Base-by-base conservation (phyloP, 495 filamentous ascomycete species). In the Penicillium macrosclerotiorum region DNA sequence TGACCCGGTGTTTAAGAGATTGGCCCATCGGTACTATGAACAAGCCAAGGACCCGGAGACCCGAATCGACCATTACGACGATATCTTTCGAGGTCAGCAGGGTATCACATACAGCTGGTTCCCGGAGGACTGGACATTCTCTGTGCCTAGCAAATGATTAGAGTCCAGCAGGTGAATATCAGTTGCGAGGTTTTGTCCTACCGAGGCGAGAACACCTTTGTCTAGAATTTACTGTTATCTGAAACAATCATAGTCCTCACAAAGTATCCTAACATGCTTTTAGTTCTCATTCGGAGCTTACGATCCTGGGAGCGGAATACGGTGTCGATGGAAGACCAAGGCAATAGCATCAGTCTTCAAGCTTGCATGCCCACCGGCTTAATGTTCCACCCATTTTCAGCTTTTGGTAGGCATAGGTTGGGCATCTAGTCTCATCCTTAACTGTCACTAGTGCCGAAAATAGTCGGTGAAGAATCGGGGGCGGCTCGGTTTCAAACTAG, bases 11-110 rank as follows among this genome's bases (percentile, higher is more conserved):
- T 57, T 75, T 16, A 59, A 55, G 43, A 36, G 31, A 1, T 36
- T 75, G 38, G 52, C 26, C 1, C 52, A 58, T 19, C 59, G 59
- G 11, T 76, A 72, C 37, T 66, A 66, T 38, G 52, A 47, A 19
- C 73, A 76, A 41, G 66, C 64, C 0, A 49, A 68, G 37, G 47
- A 64, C 24, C 71, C 72, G 14, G 52, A 67, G 49, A 67, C 64
- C 12, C 42, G 35, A 4, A 55, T 75, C 25, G 61, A 38, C 12
- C 51, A 63, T 14, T 74, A 74, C 42, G 72, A 74, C 44, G 55
- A 74, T 35, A 58, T 74, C 18, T 76, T 68, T 41, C 55, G 46
- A 12, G 66, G 40, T 6, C 54, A 45, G 41, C 44, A 62, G 1
- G 63, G 63, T 40, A 51, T 75, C 16, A 40, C 61, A n/a, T 72